Percentiles rank a stretch among this genome's conserved stretches.
Conservation (phyloP, 2,329 filamentous ascomycete species). For the Epichloe gansuensis region DNA sequence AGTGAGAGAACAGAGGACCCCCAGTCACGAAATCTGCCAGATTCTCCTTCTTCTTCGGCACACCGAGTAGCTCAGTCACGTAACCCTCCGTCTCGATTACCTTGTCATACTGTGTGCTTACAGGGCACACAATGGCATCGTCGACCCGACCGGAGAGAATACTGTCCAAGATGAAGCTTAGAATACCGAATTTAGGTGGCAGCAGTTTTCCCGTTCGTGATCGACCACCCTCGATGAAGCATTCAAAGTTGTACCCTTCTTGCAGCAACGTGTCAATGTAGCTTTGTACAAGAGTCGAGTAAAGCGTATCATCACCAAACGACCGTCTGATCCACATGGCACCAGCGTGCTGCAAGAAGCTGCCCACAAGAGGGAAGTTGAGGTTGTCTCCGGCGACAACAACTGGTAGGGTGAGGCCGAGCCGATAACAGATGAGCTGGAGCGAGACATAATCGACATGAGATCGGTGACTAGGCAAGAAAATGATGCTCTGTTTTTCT, state of each 20-base stretch:
- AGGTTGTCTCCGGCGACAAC: constrained; percentile 94
- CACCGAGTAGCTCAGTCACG: constrained; percentile 82
- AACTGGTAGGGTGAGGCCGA: constrained; percentile 78
- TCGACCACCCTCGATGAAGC: constrained; percentile 91
- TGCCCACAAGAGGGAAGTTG: constrained; percentile 82
- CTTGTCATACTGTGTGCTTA: constrained; percentile 97
- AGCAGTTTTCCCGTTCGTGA: constrained; percentile 89
- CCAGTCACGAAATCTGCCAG: constrained; percentile 78
- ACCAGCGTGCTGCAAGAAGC: constrained; percentile 88
- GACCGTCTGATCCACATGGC: constrained; percentile 93
- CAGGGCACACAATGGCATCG: constrained; percentile 87
- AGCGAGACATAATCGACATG: constrained; percentile 95
- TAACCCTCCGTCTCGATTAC: constrained; percentile 98
- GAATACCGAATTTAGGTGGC: constrained; percentile 88
- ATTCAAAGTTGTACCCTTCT: constrained; percentile 88
- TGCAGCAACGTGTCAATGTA: constrained; percentile 91
- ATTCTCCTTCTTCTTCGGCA: constrained; percentile 94
- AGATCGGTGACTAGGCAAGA: constrained; percentile 85
- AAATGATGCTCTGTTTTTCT: constrained; percentile 93
- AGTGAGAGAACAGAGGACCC: constrained; percentile 75
- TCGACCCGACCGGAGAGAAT: constrained; percentile 77
- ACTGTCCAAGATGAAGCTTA: constrained; percentile 84
- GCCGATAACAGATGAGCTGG: constrained; percentile 87
- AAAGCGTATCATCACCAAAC: constrained; percentile 85
- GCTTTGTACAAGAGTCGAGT: constrained; percentile 83